Conservation (phyloP, 1,139 yeast species). For the Debaryomyces subglobosus region DNA sequence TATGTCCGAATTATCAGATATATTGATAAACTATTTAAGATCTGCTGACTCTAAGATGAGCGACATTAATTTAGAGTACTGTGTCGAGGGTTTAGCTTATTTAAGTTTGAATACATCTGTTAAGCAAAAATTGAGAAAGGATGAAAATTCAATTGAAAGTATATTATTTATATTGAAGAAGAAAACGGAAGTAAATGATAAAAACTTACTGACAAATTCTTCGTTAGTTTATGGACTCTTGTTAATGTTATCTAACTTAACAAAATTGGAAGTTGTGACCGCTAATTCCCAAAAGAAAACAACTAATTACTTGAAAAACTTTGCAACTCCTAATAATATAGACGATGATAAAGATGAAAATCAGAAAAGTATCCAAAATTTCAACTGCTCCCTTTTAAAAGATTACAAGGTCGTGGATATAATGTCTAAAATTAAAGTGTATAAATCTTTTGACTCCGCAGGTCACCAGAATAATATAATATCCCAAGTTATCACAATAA, state of each 20-base stretch:
- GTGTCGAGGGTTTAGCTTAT: conserved; percentile 52
- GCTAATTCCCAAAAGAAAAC: conserved; percentile 16
- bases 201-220: conserved; percentile 14
- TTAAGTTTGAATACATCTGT: conserved; percentile 40
- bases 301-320: conserved; percentile 35
- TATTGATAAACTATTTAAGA: conserved; percentile 21
- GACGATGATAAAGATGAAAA: conserved; percentile 26
- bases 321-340: conserved; percentile 31
- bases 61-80: conserved; percentile 20
- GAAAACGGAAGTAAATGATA: conserved; percentile 11
- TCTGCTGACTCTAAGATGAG: conserved; percentile 11
- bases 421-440: conserved; percentile 29
- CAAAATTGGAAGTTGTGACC: conserved; percentile 29
- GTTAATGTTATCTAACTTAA: conserved; percentile 39
- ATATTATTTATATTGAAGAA: conserved; percentile 18
- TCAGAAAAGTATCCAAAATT: conserved; percentile 29
- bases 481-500: conserved; percentile 25
- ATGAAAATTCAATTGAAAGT: conserved; percentile 31
- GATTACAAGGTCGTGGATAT: conserved; percentile 30
- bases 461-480: conserved; percentile 14
- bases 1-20: conserved; percentile 23
- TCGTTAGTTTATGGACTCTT: conserved; percentile 39
- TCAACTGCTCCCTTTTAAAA: conserved; percentile 32
- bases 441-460: conserved; percentile 18
- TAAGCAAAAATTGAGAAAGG: conserved; percentile 34